phyloP scores from a whole-genome alignment of 2,329 filamentous ascomycete species.

The Aspergillus spinulosporus region DNA sequence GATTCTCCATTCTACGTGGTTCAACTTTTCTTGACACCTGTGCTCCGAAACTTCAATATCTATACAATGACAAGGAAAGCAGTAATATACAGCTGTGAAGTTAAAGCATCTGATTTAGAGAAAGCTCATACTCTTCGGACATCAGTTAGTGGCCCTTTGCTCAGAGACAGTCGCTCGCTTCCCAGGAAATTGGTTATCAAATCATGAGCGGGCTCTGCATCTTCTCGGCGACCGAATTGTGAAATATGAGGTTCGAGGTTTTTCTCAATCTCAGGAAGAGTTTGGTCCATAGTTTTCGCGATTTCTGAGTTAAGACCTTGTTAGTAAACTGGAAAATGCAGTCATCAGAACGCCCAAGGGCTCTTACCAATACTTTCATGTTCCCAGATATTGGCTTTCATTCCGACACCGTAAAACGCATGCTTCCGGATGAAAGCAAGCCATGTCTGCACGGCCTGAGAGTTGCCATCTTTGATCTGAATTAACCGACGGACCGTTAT shows the following conservation, averaged over 20 bases:
- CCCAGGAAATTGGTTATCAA: constrained; percentile 39
- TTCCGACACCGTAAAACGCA: constrained; percentile 91
- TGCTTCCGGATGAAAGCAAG: constrained; percentile 88
- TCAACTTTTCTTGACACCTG: too few relatives aligned
- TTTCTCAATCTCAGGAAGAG: constrained; percentile 40
- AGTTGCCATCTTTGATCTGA: constrained; percentile 87
- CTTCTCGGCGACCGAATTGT: constrained; percentile 43
- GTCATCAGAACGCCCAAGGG: background rate
- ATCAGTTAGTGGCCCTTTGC: constrained; percentile 37
- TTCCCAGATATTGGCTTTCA: constrained; percentile 98
- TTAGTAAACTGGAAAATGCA: background rate
- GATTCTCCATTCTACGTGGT: too few relatives aligned
- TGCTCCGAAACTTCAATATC: too few relatives aligned
- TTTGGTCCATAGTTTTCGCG: constrained; percentile 42
- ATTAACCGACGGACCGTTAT: constrained; percentile 83
- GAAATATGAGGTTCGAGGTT: constrained; percentile 42
- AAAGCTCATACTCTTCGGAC: constrained; percentile 29
- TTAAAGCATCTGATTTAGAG: background rate
- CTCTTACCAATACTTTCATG: constrained; percentile 69
- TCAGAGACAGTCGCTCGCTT: constrained; percentile 39
- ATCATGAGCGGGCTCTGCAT: constrained; percentile 25
- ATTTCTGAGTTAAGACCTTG: constrained; percentile 34
- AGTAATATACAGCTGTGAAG: constrained; percentile 12
- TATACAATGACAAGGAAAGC: too few relatives aligned
- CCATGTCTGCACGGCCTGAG: constrained; percentile 88